Evolutionary conservation across 2,329 filamentous ascomycete species (phyloP).

Genomic region (Aspergillus luchuensis): DNA sequence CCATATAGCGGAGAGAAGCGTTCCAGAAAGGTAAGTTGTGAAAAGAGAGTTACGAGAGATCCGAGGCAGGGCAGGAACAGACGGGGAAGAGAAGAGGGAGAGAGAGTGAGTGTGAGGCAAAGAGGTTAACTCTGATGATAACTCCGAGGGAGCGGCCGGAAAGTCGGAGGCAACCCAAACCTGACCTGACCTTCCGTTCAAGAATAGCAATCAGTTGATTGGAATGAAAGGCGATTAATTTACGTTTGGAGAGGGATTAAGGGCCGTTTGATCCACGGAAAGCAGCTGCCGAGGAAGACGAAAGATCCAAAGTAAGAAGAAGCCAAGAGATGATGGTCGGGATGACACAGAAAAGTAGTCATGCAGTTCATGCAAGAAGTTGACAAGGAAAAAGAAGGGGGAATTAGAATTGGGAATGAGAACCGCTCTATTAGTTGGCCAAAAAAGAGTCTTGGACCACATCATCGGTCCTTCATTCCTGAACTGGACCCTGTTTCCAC

Average conservation of each 20-base stretch:
- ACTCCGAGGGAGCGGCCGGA: background rate
- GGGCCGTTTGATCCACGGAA: background rate
- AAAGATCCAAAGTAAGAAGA: background rate
- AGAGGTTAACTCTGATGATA: background rate
- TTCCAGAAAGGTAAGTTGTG: background rate
- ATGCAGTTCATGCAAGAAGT: background rate
- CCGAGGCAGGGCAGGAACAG: background rate
- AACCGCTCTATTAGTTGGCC: background rate
- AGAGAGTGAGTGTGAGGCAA: background rate
- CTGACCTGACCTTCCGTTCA: background rate
- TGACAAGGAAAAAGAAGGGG: background rate
- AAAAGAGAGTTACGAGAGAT: background rate
- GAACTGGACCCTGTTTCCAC: background rate
- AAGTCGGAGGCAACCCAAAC: background rate
- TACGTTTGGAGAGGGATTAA: background rate
- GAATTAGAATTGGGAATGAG: background rate
- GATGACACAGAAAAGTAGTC: background rate
- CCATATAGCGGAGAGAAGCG: background rate
- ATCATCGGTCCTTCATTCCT: background rate
- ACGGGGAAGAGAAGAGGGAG: background rate
- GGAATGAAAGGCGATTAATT: background rate
- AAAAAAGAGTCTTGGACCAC: constrained; percentile 4
- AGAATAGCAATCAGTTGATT: no score
- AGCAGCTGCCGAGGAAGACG: background rate
- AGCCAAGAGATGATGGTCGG: background rate